A percentile compares a stretch with the other conserved stretches of the same genome.
phyloP scores from a whole-genome alignment of 2,329 filamentous ascomycete genomes.

The Pseudocercospora pini-densiflorae region DNA sequence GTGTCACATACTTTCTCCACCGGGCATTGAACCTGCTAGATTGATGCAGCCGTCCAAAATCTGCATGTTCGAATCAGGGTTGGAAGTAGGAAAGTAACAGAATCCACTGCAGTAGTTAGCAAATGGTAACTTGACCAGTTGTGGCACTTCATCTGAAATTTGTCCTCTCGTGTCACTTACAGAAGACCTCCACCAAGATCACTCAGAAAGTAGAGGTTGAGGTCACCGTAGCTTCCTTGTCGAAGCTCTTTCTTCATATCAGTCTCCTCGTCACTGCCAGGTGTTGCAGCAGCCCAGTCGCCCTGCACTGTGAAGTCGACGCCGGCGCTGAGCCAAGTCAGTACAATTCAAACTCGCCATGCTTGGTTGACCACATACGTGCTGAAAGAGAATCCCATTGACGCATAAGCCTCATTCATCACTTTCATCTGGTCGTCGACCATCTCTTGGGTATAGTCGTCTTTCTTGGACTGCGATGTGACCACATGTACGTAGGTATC shows the following conservation, averaged over 20 bases:
- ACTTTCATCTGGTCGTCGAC: conserved; percentile 38
- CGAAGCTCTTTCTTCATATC: conserved; percentile 58
- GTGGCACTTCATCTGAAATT: neutral
- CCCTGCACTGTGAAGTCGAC: conserved; percentile 56
- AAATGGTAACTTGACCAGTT: neutral
- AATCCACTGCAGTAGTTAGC: neutral
- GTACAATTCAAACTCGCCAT: neutral
- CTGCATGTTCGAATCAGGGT: conserved; percentile 45
- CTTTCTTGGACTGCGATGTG: conserved; percentile 38
- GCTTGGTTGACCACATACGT: conserved; percentile 1
- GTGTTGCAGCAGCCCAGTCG: conserved; percentile 53
- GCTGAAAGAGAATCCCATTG: conserved; percentile 55
- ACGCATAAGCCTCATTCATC: conserved; percentile 46
- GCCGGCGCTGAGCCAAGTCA: conserved; percentile 41
- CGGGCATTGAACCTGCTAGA: conserved; percentile 57
- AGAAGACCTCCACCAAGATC: conserved; percentile 42
- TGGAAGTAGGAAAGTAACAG: conserved; percentile 32
- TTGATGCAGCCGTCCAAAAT: conserved; percentile 58
- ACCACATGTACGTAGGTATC: conserved; percentile 47
- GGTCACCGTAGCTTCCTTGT: conserved; percentile 54
- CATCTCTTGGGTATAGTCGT: conserved; percentile 43
- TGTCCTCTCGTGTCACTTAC: neutral
- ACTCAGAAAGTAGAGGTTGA: conserved; percentile 63
- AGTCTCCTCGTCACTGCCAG: conserved; percentile 46
- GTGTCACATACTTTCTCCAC: conserved; percentile 48